Base-by-base conservation (phyloP, 1,284 basidiomycete genomes). In the Heterobasidion irregulare region DNA sequence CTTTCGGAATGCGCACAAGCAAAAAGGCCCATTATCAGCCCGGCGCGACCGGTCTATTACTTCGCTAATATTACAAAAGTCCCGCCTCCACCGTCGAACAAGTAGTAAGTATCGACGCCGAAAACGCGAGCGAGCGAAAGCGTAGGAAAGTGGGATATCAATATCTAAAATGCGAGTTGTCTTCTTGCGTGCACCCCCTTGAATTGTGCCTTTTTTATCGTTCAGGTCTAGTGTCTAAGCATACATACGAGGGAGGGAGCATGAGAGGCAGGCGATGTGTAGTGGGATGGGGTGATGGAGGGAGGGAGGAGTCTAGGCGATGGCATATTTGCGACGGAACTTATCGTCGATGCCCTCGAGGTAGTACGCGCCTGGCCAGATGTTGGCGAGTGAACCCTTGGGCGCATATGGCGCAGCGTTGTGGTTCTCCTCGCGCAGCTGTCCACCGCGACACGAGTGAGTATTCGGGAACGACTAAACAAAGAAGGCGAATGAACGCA, bases 361-460 rank as follows among this genome's bases (percentile, higher is more conserved):
- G 80, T 98, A 99, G 78, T 89, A 98, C 26, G 89, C 79, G 49
- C 93, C 93, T 2, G 91, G 87, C 91, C 94, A 96, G 69, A 99
- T 87, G 79, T 98, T 89, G 62, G 94, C 88, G 60, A 96, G 72
- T 36, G 84, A 85, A 56, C 96, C 96, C 57, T 84, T 79, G 15
- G 96, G 96, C 8, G 81, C 82, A 77, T 92, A 98, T 65, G 87
- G 79, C 57, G 83, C 83, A 19, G 92, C 86, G 68, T 96, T 98
- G 80, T 98, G 95, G 78, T 96, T 98, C 73, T 91, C 88, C 77
- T 98, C 96, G 54, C 94, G 91, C 56, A 95, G 83, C 91, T 94
- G 62, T 5, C 50, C 33, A 48, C 12, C 19, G 26, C 47, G 2
- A 15, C 47, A 54, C 18, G 41, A 50, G 34, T 44, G 45, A 26